Evolutionary conservation across 768 basidiomycete species (phyloP).

Genomic region (Neoboletus magnificus): DNA sequence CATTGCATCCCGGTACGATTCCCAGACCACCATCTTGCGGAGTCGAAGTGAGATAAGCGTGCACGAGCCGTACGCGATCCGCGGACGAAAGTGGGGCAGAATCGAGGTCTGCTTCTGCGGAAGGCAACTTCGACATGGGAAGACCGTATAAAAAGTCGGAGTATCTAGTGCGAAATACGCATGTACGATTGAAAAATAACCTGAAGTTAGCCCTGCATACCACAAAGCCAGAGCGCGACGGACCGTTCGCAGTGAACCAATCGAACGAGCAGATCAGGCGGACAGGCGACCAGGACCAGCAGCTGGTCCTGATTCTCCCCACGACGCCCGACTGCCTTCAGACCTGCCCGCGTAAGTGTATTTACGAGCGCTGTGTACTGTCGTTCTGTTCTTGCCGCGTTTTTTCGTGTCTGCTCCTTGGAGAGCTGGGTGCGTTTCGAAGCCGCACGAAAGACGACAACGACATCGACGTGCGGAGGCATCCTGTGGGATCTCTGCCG

Average conservation of each 20-base stretch:
- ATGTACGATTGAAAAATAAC: not conserved
- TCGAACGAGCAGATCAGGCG: conserved; percentile 53
- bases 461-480: conserved; percentile 65
- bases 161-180: conserved; percentile 39
- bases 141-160: conserved; percentile 77
- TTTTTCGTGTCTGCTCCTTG: conserved; percentile 60
- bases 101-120: conserved; percentile 41
- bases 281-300: conserved; percentile 72
- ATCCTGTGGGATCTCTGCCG: conserved; percentile 30
- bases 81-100: conserved; percentile 56
- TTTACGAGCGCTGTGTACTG: conserved; percentile 68
- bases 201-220: not conserved
- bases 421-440: conserved; percentile 39
- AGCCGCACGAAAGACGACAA: conserved; percentile 65
- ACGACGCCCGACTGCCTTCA: conserved; percentile 69
- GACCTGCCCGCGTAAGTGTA: conserved; percentile 56
- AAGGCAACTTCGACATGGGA: conserved; percentile 49
- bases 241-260: conserved; percentile 76
- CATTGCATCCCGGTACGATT: conserved; percentile 63
- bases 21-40: conserved; percentile 80
- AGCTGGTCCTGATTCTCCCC: conserved; percentile 77
- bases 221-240: conserved; percentile 22
- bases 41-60: conserved; percentile 67
- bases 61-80: conserved; percentile 77
- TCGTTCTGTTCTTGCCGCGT: conserved; percentile 59